phyloP scores from a whole-genome alignment of 345 rosid genomes.

The Pistacia vera region DNA sequence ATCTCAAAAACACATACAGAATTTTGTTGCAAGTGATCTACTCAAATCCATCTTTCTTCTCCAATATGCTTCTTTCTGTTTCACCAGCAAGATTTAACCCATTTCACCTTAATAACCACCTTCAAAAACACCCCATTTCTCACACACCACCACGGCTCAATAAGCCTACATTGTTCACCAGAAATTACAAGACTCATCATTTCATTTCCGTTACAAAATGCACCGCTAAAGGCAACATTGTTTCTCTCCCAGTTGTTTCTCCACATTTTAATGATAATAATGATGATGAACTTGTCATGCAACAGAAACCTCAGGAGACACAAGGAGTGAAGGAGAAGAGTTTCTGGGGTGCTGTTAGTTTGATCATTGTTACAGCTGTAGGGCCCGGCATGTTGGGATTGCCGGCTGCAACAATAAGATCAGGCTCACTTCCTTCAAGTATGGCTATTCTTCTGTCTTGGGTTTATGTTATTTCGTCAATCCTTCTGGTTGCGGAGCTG shows the following conservation, averaged over 20 bases:
- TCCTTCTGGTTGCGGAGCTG: slow-evolving; percentile 86
- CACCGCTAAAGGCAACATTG: slow-evolving; percentile 15
- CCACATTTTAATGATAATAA: slow-evolving; percentile 23
- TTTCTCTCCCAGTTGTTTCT: slow-evolving; percentile 19
- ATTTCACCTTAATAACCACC: background rate
- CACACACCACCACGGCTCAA: background rate
- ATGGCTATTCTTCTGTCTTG: slow-evolving; percentile 66
- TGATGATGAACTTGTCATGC: slow-evolving; percentile 17
- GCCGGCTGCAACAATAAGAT: slow-evolving; percentile 79
- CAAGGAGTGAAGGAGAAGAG: slow-evolving; percentile 40
- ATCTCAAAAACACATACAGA: background rate
- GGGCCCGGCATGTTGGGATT: slow-evolving; percentile 94
- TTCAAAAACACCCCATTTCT: slow-evolving; percentile 2
- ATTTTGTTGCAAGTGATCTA: background rate
- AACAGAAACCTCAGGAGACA: slow-evolving; percentile 18
- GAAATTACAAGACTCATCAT: slow-evolving; percentile 10
- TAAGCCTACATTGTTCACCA: background rate
- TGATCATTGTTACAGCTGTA: slow-evolving; percentile 89
- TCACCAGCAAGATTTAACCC: slow-evolving; percentile 19
- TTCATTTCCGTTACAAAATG: slow-evolving; percentile 26
- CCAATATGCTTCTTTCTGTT: slow-evolving; percentile 11
- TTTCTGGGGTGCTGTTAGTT: slow-evolving; percentile 94
- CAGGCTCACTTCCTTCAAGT: slow-evolving; percentile 77
- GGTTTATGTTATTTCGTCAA: slow-evolving; percentile 85
- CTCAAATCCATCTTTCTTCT: background rate